phyloP scores from a whole-genome alignment of 2,329 filamentous ascomycete species.

The Apiospora pterosperma region DNA sequence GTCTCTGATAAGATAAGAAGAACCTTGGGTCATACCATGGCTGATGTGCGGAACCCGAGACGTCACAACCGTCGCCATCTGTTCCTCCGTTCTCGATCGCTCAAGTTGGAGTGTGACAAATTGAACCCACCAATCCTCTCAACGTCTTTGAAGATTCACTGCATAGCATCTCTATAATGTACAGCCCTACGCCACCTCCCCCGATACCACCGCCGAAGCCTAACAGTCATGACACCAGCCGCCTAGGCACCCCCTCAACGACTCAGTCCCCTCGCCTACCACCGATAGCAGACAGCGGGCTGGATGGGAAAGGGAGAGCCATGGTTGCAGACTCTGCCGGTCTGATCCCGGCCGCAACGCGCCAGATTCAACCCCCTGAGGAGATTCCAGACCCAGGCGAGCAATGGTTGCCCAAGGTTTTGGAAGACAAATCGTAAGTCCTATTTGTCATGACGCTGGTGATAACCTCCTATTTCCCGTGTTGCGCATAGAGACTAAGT shows the following conservation, averaged over 20 bases:
- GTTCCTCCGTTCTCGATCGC: not conserved
- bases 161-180: constrained; percentile 12
- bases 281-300: constrained; percentile 27
- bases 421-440: constrained; percentile 79
- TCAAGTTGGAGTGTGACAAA: not conserved
- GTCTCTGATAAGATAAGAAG: not conserved
- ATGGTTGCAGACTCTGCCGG: constrained; percentile 24
- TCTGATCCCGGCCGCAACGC: constrained; percentile 24
- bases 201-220: constrained; percentile 72
- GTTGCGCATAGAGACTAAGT: not conserved
- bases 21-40: not conserved
- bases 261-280: constrained; percentile 42
- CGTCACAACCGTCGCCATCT: not conserved
- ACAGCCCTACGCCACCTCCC: constrained; percentile 50
- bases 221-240: constrained; percentile 64
- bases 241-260: constrained; percentile 59
- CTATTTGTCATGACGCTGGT: not conserved
- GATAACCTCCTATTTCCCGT: not conserved
- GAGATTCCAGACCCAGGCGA: constrained; percentile 57
- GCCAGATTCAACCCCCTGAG: constrained; percentile 25
- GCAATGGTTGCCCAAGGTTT: constrained; percentile 72
- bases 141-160: not conserved
- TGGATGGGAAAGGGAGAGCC: constrained; percentile 19
- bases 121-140: not conserved
- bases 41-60: not conserved